A percentile compares a stretch with the other conserved stretches of the same genome.
Evolutionary conservation across 208 protist species (phyloP).

Genomic region (Trichomonas tenax): DNA sequence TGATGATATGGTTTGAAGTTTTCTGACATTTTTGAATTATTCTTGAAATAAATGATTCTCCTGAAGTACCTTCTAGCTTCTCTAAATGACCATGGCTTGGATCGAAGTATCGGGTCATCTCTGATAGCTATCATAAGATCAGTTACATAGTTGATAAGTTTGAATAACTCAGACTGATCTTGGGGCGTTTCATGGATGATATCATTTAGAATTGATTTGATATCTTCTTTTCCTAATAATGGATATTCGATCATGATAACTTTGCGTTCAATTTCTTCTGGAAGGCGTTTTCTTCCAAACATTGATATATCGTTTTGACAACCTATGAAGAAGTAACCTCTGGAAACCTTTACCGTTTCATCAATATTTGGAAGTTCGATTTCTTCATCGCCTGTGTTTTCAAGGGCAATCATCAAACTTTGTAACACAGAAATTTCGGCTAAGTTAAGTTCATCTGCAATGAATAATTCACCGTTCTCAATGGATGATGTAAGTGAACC

Average conservation of each 20-base stretch:
- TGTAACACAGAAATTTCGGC: background rate
- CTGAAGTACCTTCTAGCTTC: background rate
- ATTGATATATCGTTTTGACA: background rate
- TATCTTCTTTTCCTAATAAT: background rate
- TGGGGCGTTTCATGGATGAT: background rate
- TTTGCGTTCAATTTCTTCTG: background rate
- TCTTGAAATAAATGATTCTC: background rate
- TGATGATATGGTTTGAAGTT: background rate
- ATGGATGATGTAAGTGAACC: background rate
- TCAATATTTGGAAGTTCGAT: background rate
- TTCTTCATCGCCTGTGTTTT: background rate
- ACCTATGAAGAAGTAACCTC: background rate
- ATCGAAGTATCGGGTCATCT: background rate
- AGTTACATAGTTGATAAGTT: background rate
- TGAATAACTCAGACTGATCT: background rate
- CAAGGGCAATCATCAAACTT: background rate
- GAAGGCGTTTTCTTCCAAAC: background rate
- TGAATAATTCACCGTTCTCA: background rate
- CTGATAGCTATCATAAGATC: background rate
- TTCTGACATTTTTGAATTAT: background rate
- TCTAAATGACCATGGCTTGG: background rate
- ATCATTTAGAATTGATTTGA: background rate
- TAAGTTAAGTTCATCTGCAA: constrained; percentile 10
- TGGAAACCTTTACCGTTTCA: background rate
- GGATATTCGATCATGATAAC: background rate